Evolutionary conservation across 2,329 filamentous ascomycete genomes (phyloP), one percentile per base, ranked within the genome.

Genomic region (Trichoderma sp.): DNA sequence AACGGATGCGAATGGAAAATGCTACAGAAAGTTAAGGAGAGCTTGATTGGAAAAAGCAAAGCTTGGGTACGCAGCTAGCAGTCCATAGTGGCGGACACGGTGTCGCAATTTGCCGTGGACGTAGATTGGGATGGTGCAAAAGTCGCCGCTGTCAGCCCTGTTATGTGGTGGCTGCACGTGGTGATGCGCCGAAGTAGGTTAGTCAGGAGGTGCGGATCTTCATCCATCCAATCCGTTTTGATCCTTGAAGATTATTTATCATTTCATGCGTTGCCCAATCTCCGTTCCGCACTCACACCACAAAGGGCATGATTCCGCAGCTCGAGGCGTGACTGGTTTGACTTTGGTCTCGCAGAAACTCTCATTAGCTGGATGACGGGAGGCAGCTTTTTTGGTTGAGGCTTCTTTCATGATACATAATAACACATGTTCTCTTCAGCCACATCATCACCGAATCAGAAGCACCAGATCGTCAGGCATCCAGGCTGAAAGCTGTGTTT

Each of bases 1-100:
- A 82, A 79, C 60, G 81, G 80, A 81, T 78, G 77, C 76, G 75
- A 76, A 80, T 66, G 74, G 69, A 75, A 74, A 62, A 77, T 50
- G 64, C 50, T 63, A 24, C 29, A 56, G 38, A 50, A 53, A 50
- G 71, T 78, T 69, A 56, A 72, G 75, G 76, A 79, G 75, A 74
- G 65, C 53, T 62, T 66, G 35, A 27, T 63, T 31, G 72, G 65
- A 69, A 45, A 69, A 69, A 29, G 35, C 27, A 33, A 63, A 65
- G 65, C 64, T 53, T n/a, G 41, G 33, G 59, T 65, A 33, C 59
- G 65, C 27, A 33, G 33, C 29, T 33, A 63, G 64, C 38, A 50
- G 64, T 60, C 69, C 69, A 65, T 65, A 50, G 69, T 64, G 69
- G 69, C 71, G 71, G 71, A 74, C 71, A 74, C 71, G 27, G 71